phyloP scores from a whole-genome alignment of 2,329 filamentous ascomycete genomes.

The Epichloe glyceriae region DNA sequence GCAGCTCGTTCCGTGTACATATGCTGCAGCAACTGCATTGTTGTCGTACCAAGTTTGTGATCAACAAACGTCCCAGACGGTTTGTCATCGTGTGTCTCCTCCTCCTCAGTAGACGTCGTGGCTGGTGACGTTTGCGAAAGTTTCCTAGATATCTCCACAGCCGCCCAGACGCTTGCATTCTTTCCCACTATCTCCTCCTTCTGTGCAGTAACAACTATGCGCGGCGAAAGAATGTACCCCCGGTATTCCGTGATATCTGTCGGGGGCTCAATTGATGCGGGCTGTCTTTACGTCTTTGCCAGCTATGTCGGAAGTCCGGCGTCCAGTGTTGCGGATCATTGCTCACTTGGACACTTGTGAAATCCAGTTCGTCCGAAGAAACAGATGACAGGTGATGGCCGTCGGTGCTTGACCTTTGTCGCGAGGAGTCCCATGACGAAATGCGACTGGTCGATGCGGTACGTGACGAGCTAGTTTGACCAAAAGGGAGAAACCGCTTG shows the following conservation, averaged over 20 bases:
- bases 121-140: constrained; percentile 15
- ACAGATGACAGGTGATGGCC: not conserved
- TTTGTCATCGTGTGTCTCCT: not conserved
- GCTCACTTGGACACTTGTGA: not conserved
- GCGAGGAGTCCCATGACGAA: constrained; percentile 2
- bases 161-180: constrained; percentile 30
- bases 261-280: constrained; percentile 3
- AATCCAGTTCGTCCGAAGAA: constrained; percentile 1
- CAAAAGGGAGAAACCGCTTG: constrained; percentile 3
- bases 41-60: constrained; percentile 11
- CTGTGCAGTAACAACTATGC: constrained; percentile 31
- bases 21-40: not conserved
- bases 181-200: constrained; percentile 20
- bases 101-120: not conserved
- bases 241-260: constrained; percentile 4
- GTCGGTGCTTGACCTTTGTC: not conserved
- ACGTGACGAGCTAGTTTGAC: constrained; percentile 1
- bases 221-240: constrained; percentile 25
- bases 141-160: constrained; percentile 33
- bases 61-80: constrained; percentile 7
- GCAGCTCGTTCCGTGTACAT: too few species aligned
- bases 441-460: constrained; percentile 2
- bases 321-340: not conserved
- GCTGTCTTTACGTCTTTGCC: not conserved
- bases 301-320: not conserved